These are phyloP conservation scores for Dorcoceras hygrometricum DNA, from an alignment of 257 asterid species.

Conservation along the genomic window DNA sequence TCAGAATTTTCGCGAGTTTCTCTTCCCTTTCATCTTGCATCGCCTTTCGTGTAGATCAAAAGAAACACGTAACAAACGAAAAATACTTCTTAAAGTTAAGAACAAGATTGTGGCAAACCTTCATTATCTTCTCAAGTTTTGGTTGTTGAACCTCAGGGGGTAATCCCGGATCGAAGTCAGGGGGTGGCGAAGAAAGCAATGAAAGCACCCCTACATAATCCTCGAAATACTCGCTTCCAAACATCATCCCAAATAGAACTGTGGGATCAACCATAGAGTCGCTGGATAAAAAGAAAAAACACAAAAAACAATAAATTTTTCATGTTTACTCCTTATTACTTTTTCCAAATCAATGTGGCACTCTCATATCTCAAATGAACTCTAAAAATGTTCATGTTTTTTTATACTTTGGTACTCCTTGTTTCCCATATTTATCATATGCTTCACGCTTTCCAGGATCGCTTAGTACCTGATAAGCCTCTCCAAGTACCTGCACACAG, in stretches of 20 bases:
- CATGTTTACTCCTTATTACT: neutral
- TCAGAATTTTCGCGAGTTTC: conserved; percentile 51
- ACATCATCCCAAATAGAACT: conserved; percentile 79
- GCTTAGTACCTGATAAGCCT: conserved; percentile 84
- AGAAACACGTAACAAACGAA: neutral
- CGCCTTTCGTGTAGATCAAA: conserved; percentile 38
- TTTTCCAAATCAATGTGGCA: neutral
- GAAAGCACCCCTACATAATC: conserved; percentile 73
- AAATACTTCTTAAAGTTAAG: neutral
- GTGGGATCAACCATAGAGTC: conserved; percentile 78
- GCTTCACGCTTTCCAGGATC: conserved; percentile 67
- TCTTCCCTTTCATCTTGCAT: conserved; percentile 76
- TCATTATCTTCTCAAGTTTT: conserved; percentile 62
- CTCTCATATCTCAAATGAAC: neutral
- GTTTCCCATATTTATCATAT: conserved; percentile 67
- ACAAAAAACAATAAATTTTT: no score
- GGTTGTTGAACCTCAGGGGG: conserved; percentile 59
- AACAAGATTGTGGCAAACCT: conserved; percentile 36
- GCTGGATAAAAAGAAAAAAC: conserved; percentile 28
- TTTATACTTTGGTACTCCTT: conserved; percentile 48
- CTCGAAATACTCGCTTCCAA: conserved; percentile 71
- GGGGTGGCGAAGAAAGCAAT: conserved; percentile 60
- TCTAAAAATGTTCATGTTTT: neutral
- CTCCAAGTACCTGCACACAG: conserved; percentile 64
- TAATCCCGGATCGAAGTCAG: conserved; percentile 52